Conservation (phyloP, 371 early-diverging fungal genomes). For the Mucor piriformis region DNA sequence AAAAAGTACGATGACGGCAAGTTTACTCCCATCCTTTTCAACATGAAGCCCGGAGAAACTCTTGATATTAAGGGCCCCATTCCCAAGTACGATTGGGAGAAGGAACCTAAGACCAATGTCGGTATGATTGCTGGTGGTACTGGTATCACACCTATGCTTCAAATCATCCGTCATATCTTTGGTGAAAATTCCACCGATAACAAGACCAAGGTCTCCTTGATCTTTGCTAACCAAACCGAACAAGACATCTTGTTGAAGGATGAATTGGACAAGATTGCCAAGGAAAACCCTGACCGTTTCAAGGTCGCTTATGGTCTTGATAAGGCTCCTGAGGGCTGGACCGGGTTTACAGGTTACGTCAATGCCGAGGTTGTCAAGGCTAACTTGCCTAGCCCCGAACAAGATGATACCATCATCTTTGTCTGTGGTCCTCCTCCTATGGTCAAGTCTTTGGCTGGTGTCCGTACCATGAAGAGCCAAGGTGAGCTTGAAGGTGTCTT, state of each 20-base stretch:
- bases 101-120: conserved; percentile 76
- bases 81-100: conserved; percentile 77
- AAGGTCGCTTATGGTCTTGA: conserved; percentile 84
- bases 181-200: conserved; percentile 66
- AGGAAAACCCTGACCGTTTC: conserved; percentile 76
- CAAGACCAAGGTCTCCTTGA: conserved; percentile 82
- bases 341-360: conserved; percentile 72
- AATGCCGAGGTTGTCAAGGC: conserved; percentile 68
- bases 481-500: conserved; percentile 84
- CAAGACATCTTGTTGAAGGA: conserved; percentile 85
- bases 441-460: conserved; percentile 82
- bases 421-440: conserved; percentile 91
- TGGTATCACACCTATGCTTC: conserved; percentile 93
- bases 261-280: conserved; percentile 73
- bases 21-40: conserved; percentile 79
- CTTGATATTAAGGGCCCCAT: conserved; percentile 93
- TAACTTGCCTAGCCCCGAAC: conserved; percentile 62
- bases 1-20: conserved; percentile 76
- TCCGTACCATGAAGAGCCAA: conserved; percentile 83
- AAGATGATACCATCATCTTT: conserved; percentile 66
- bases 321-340: conserved; percentile 68
- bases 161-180: conserved; percentile 74
- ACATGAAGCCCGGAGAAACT: conserved; percentile 80
- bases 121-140: conserved; percentile 92
- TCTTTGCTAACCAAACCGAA: conserved; percentile 87